A percentile compares a stretch with the other conserved stretches of the same genome.
These are phyloP conservation scores for Monosporascus sp. DNA, from an alignment of 2,329 filamentous ascomycete species.

Conservation along the genomic window DNA sequence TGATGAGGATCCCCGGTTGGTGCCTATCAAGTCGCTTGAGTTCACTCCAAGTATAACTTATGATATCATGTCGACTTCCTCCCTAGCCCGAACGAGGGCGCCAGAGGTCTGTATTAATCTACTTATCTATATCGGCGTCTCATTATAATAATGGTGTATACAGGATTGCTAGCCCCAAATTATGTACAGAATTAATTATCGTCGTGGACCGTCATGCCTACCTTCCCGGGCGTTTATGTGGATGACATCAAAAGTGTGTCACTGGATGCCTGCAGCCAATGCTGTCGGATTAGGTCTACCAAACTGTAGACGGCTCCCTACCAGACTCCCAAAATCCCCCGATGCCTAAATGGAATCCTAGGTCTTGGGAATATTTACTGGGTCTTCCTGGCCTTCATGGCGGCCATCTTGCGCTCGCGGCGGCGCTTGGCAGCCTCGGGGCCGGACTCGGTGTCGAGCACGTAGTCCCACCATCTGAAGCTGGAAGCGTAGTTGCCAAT, in stretches of 20 bases:
- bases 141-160: slow-evolving; percentile 16
- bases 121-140: slow-evolving; percentile 11
- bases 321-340: not conserved
- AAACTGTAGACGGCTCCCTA: not conserved
- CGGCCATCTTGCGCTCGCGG: slow-evolving; percentile 68
- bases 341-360: not conserved
- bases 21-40: too few relatives aligned
- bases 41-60: not conserved
- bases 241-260: slow-evolving; percentile 6
- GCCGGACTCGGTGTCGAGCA: slow-evolving; percentile 88
- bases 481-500: slow-evolving; percentile 97
- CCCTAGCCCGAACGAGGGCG: not conserved
- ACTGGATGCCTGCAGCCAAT: slow-evolving; percentile 6
- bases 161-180: slow-evolving; percentile 11
- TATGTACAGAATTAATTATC: slow-evolving; percentile 19
- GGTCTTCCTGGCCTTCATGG: slow-evolving; percentile 62
- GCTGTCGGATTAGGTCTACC: not conserved
- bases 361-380: slow-evolving; percentile 42
- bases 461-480: slow-evolving; percentile 98
- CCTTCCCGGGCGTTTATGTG: slow-evolving; percentile 2
- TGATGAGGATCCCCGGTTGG: too few relatives aligned
- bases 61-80: not conserved
- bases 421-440: slow-evolving; percentile 80
- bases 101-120: slow-evolving; percentile 7
- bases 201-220: slow-evolving; percentile 10